Conservation (phyloP, 2,329 filamentous ascomycete genomes). For the Stagonosporopsis cucurbitacearum region DNA sequence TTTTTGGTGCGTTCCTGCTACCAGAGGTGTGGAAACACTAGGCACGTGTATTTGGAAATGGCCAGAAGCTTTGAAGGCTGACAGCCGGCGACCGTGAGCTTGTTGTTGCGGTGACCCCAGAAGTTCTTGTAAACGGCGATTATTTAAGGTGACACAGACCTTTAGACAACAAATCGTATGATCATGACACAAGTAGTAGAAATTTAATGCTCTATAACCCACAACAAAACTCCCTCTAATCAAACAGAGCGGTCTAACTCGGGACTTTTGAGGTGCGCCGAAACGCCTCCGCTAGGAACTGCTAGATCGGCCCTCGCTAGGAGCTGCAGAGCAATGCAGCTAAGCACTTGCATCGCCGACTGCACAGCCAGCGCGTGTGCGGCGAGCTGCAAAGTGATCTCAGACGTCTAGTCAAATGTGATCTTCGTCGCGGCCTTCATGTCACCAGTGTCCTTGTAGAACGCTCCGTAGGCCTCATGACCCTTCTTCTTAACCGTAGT, state of each 20-base stretch:
- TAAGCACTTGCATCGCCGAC: conserved; percentile 20
- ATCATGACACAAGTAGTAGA: conserved; percentile 14
- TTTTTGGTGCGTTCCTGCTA: conserved; percentile 17
- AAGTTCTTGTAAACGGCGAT: conserved; percentile 11
- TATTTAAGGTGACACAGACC: conserved; percentile 13
- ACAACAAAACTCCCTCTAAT: conserved; percentile 13
- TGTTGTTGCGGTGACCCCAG: conserved; percentile 3
- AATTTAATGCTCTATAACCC: conserved; percentile 4
- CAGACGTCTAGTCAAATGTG: conserved; percentile 70
- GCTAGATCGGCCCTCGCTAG: conserved; percentile 21
- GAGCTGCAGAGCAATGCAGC: conserved; percentile 25
- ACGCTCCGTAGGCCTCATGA: conserved; percentile 92
- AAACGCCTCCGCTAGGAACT: conserved; percentile 35
- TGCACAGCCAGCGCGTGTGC: conserved; percentile 6
- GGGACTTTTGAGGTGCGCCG: conserved; percentile 27
- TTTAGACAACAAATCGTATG: conserved; percentile 5
- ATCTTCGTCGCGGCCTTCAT: conserved; percentile 90
- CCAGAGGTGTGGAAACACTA: conserved; percentile 18
- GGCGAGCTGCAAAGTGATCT: conserved; percentile 12
- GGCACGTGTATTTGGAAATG: conserved; percentile 19
- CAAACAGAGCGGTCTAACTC: conserved; percentile 16
- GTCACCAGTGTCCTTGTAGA: conserved; percentile 88
- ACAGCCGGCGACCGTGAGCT: conserved; percentile 3
- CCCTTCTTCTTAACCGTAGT: conserved; percentile 99
- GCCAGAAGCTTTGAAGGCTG: conserved; percentile 6